These are phyloP conservation scores for Rhynchospora breviuscula DNA, from an alignment of 176 grass and related monocot species.

Conservation along the genomic window DNA sequence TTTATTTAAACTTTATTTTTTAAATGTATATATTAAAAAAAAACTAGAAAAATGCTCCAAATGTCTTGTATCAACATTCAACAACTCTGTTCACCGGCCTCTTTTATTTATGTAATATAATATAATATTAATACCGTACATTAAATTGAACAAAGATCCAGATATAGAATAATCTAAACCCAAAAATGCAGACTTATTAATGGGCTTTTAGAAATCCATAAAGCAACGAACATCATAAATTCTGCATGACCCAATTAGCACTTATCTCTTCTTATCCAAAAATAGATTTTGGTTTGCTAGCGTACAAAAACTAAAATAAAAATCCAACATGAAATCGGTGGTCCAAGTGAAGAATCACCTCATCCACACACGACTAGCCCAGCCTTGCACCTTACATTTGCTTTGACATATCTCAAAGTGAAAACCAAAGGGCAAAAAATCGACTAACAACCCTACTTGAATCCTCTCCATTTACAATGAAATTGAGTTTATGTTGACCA, in stretches of 20 bases:
- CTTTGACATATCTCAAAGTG: background rate
- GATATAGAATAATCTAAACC: background rate
- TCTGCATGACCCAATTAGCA: background rate
- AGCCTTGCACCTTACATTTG: slow-evolving; percentile 15
- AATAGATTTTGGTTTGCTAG: slow-evolving; percentile 21
- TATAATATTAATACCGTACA: too few species aligned
- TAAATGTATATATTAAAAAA: too few species aligned
- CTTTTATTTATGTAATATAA: background rate
- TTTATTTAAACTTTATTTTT: too few species aligned
- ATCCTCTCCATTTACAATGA: slow-evolving; percentile 13
- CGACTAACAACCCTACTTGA: background rate
- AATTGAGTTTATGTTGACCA: background rate
- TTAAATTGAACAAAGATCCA: background rate
- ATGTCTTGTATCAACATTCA: too few species aligned
- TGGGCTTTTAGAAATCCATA: background rate
- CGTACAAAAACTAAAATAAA: slow-evolving; percentile 19
- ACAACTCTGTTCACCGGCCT: background rate
- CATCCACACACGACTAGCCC: slow-evolving; percentile 24
- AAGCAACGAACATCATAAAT: background rate
- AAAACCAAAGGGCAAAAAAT: background rate
- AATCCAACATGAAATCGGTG: slow-evolving; percentile 28
- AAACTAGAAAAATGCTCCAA: too few species aligned
- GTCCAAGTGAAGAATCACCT: slow-evolving; percentile 19
- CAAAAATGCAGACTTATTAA: background rate
- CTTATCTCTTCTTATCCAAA: slow-evolving; percentile 1